Evolutionary conservation across 2,329 filamentous ascomycete species (phyloP).

Genomic region (Tolypocladium endophyticum): DNA sequence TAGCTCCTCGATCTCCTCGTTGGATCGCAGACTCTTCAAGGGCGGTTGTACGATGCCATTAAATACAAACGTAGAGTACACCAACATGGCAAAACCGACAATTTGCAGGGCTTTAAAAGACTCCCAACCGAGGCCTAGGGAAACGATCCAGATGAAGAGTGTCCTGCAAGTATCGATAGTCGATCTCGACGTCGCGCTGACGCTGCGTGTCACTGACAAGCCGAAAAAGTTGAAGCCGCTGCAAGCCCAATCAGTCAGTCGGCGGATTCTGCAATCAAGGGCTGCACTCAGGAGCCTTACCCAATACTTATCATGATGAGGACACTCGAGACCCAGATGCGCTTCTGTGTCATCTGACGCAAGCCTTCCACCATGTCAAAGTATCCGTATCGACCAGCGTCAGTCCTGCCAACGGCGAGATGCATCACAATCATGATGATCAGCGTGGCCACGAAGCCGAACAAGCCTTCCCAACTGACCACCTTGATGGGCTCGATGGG

Average conservation of each 20-base stretch:
- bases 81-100: constrained; percentile 73
- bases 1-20: constrained; percentile 49
- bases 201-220: constrained; percentile 76
- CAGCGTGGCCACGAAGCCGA: constrained; percentile 74
- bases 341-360: constrained; percentile 60
- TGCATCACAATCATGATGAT: constrained; percentile 74
- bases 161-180: constrained; percentile 97
- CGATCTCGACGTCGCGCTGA: constrained; percentile 86
- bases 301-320: constrained; percentile 97
- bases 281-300: constrained; percentile 31
- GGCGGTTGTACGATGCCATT: constrained; percentile 88
- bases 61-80: constrained; percentile 95
- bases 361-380: constrained; percentile 87
- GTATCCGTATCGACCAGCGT: constrained; percentile 65
- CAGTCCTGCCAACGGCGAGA: constrained; percentile 62
- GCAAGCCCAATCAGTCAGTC: constrained; percentile 1
- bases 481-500: constrained; percentile 71
- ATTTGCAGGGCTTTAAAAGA: constrained; percentile 97
- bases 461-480: constrained; percentile 92
- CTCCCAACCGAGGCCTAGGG: constrained; percentile 89
- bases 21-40: constrained; percentile 52
- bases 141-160: constrained; percentile 96
- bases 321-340: constrained; percentile 66
- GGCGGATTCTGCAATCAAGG: neutral
- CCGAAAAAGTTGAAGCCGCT: constrained; percentile 99